phyloP scores from a whole-genome alignment of 1,284 basidiomycete species.

The Trametes hirsuta region DNA sequence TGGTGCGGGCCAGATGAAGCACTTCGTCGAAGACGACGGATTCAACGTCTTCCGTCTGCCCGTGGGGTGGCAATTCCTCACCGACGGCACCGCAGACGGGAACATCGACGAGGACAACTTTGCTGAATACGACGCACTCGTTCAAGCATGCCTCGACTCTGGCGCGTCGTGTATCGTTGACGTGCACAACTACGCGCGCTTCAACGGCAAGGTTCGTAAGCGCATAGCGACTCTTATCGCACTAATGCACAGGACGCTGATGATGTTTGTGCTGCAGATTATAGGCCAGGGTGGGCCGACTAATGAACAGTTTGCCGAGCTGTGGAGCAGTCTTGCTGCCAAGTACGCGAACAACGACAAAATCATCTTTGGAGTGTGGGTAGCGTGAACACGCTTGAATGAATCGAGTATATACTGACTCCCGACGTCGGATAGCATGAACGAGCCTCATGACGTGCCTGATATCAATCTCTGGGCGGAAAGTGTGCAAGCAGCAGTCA shows the following conservation, averaged over 20 bases:
- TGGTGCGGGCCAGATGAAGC: constrained; percentile 56
- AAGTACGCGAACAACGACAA: constrained; percentile 52
- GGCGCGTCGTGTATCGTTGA: constrained; percentile 58
- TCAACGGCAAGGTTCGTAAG: constrained; percentile 42
- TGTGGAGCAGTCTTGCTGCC: constrained; percentile 57
- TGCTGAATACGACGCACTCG: constrained; percentile 51
- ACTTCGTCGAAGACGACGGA: constrained; percentile 54
- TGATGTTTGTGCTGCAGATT: constrained; percentile 37
- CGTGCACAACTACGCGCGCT: constrained; percentile 63
- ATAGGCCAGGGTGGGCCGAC: constrained; percentile 65
- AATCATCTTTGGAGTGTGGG: constrained; percentile 59
- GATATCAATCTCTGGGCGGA: constrained; percentile 48
- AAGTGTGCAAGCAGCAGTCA: constrained; percentile 56
- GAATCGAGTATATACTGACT: not conserved
- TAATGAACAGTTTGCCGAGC: constrained; percentile 53
- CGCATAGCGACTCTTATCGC: not conserved
- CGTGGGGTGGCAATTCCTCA: constrained; percentile 61
- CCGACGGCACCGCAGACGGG: constrained; percentile 44
- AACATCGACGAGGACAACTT: constrained; percentile 51
- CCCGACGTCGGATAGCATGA: constrained; percentile 44
- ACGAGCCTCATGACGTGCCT: constrained; percentile 56
- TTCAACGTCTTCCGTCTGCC: constrained; percentile 57
- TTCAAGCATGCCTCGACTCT: constrained; percentile 47
- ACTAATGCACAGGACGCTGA: not conserved
- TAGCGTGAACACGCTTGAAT: not conserved